Evolutionary conservation across 768 basidiomycete species (phyloP), one percentile per base, ranked within the genome.

Genomic region (Xerocomus spinulosus): DNA sequence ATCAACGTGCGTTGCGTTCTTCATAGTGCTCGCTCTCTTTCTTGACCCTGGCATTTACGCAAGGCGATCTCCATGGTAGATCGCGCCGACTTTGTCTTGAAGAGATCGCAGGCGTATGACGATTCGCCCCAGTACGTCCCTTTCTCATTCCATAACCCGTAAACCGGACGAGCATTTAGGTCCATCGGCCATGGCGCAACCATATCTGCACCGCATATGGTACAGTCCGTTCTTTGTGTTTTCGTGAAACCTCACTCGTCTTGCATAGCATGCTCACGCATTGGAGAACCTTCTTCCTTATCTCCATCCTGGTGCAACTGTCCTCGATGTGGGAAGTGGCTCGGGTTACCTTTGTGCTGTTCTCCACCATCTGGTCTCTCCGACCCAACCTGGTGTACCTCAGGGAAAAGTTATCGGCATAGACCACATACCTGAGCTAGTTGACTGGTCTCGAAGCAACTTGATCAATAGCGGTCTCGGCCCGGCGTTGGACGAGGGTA

Each of bases 151-250:
- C 12, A 3, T 32, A 7, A 7, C 12, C 12, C 23, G 25, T 12
- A 21, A 24, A 35, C 39, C 15, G 13, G 36, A 52, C 21, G 25
- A 37, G 20, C 12, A 50, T 51, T 29, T 57, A 88, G 87, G 63
- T 51, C 74, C 15, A 92, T 93, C 43, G 87, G 88, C 2, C 78
- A 86, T 59, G 84, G 82, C 12, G 94, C 93, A 13, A 99, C 95
- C 0, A 97, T 99, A 52, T 91, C 87, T 32, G 95, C 95, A 0
- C 95, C 95, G 1, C 95, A 99, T 63, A 98, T 98, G 94, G 87
- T 85, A 44, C 61, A 59, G 34, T 25, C 6, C 9, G 25, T 23
- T 18, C n/a, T 38, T 37, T 38, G 23, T 21, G 21, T 30, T 41
- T 43, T 4, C 4, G 41, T 9, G 17, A 33, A 9, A 25, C 36